These are phyloP conservation scores for Ganoderma lingzhi DNA, from an alignment of 1,284 basidiomycete species.

Conservation along the genomic window DNA sequence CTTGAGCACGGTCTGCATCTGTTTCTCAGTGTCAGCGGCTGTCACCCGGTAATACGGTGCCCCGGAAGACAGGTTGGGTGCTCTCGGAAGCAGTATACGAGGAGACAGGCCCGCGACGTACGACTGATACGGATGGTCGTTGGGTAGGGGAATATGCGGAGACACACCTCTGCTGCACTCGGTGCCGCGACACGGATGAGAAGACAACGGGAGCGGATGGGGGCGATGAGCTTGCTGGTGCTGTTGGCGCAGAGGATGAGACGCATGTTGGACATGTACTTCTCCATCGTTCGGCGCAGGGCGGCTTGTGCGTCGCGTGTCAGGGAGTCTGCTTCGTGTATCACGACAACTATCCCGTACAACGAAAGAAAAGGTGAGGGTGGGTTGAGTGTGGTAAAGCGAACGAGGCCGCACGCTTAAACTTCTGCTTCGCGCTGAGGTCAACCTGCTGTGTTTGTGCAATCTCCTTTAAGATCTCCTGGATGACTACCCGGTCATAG, in stretches of 20 bases:
- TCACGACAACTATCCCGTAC: slow-evolving; percentile 87
- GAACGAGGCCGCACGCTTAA: slow-evolving; percentile 79
- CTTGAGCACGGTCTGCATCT: slow-evolving; percentile 86
- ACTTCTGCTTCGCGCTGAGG: slow-evolving; percentile 92
- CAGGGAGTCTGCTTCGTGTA: slow-evolving; percentile 97
- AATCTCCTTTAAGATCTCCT: slow-evolving; percentile 98
- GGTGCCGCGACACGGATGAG: slow-evolving; percentile 95
- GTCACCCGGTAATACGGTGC: background rate
- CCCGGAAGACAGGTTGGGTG: background rate
- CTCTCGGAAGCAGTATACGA: background rate
- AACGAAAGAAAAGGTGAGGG: background rate
- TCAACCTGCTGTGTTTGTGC: slow-evolving; percentile 99
- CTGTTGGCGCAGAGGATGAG: slow-evolving; percentile 98
- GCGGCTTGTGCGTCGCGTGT: slow-evolving; percentile 97
- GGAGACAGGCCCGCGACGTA: background rate
- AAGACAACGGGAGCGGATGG: slow-evolving; percentile 95
- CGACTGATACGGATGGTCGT: background rate
- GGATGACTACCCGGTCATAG: slow-evolving; percentile 95
- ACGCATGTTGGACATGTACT: slow-evolving; percentile 98
- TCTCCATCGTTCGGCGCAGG: slow-evolving; percentile 97
- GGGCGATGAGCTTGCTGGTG: slow-evolving; percentile 96
- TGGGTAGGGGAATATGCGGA: background rate
- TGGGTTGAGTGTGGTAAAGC: background rate
- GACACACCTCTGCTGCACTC: slow-evolving; percentile 72
- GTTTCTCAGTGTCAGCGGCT: slow-evolving; percentile 11